A percentile compares a stretch with the other conserved stretches of the same genome.
Evolutionary conservation across 352 stramenopile species (phyloP).

Genomic region (Phytophthora vignae): DNA sequence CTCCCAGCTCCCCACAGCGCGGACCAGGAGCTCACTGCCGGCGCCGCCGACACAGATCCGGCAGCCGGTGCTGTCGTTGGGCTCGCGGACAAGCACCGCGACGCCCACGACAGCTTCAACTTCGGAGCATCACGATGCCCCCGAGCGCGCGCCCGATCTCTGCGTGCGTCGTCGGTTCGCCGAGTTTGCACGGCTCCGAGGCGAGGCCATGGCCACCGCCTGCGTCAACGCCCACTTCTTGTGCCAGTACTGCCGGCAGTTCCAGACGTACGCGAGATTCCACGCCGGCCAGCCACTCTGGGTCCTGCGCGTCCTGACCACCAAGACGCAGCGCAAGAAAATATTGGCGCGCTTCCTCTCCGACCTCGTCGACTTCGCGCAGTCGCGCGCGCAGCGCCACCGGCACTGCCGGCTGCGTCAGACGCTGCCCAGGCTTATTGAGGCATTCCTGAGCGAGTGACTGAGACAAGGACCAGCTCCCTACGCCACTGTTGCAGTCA

Average conservation of each 20-base stretch:
- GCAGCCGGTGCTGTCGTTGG: slow-evolving; percentile 1
- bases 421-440: slow-evolving; percentile 44
- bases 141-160: slow-evolving; percentile 23
- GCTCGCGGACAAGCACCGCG: slow-evolving; percentile 3
- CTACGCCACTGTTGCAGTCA: not conserved
- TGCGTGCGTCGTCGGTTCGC: slow-evolving; percentile 37
- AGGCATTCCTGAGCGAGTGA: slow-evolving; percentile 37
- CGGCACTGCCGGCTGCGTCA: slow-evolving; percentile 40
- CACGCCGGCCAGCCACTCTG: slow-evolving; percentile 44
- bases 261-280: slow-evolving; percentile 56
- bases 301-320: slow-evolving; percentile 41
- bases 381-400: slow-evolving; percentile 29
- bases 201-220: slow-evolving; percentile 33
- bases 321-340: slow-evolving; percentile 47
- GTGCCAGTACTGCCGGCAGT: slow-evolving; percentile 58
- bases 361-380: slow-evolving; percentile 47
- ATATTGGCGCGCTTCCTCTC: slow-evolving; percentile 51
- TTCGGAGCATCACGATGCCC: slow-evolving; percentile 14
- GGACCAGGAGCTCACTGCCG: slow-evolving; percentile 2
- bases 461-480: not conserved
- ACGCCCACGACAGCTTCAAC: slow-evolving; percentile 16
- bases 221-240: slow-evolving; percentile 55
- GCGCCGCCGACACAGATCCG: not conserved
- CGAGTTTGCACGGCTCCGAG: slow-evolving; percentile 37
- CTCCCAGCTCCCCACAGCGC: slow-evolving; percentile 40